Conservation (phyloP, 2,329 filamentous ascomycete species). For the Ophiocordyceps camponoti-saundersi region DNA sequence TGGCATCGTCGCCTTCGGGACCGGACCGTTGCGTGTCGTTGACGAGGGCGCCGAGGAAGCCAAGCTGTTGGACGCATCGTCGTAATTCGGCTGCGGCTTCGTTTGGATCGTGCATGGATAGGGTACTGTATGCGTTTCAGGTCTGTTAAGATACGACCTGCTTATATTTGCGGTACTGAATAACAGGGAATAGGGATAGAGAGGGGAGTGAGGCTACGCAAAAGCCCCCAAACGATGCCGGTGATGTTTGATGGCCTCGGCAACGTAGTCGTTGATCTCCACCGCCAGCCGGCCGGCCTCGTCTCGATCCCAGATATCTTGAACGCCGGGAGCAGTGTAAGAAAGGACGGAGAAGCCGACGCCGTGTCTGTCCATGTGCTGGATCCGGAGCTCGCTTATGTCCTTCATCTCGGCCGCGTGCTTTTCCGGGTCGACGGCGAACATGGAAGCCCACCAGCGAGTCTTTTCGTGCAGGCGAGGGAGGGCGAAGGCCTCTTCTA, state of each 20-base stretch:
- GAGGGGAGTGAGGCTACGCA: constrained; percentile 13
- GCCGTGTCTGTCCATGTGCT: constrained; percentile 26
- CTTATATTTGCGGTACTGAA: background rate
- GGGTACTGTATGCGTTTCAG: constrained; percentile 16
- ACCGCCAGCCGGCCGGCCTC: constrained; percentile 23
- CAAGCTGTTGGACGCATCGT: constrained; percentile 35
- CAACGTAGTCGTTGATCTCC: constrained; percentile 24
- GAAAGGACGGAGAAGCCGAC: constrained; percentile 31
- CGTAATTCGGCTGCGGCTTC: constrained; percentile 31
- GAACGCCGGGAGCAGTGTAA: constrained; percentile 29
- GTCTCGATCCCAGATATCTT: constrained; percentile 23
- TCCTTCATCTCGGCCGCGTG: constrained; percentile 36
- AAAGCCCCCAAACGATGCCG: constrained; percentile 28
- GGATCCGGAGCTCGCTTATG: constrained; percentile 20
- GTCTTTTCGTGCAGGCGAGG: constrained; percentile 41
- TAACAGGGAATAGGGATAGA: background rate
- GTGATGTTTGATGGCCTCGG: constrained; percentile 17
- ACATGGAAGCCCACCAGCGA: constrained; percentile 43
- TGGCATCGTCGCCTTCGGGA: constrained; percentile 37
- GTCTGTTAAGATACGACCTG: background rate
- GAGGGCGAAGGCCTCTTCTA: constrained; percentile 45
- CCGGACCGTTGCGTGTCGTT: constrained; percentile 45
- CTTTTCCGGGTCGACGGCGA: constrained; percentile 39
- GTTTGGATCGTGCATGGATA: constrained; percentile 35
- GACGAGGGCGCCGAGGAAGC: constrained; percentile 46